Conservation (phyloP, 2,329 filamentous ascomycete genomes). For the Pestalotiopsis sp. region DNA sequence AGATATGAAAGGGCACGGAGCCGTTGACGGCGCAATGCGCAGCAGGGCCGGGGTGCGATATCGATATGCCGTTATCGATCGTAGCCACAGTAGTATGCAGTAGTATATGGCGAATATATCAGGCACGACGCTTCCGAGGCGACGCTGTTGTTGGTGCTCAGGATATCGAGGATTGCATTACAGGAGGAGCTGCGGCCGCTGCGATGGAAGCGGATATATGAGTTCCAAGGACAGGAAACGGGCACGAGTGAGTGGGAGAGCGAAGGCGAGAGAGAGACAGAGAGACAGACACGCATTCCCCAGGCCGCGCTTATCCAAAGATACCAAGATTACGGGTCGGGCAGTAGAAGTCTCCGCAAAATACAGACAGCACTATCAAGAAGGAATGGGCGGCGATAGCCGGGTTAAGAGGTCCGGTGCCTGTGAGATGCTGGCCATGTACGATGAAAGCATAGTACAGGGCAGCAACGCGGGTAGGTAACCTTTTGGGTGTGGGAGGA, state of each 20-base stretch:
- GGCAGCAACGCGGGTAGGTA: background rate
- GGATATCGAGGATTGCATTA: background rate
- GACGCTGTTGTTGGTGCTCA: background rate
- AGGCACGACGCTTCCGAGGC: background rate
- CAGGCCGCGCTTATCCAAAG: background rate
- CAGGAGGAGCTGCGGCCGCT: background rate
- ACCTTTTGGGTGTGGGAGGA: background rate
- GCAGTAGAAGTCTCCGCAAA: conserved; percentile 12
- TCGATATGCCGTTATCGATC: conserved; percentile 2
- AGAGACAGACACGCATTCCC: background rate
- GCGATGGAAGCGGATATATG: background rate
- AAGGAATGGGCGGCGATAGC: background rate
- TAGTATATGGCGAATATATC: background rate
- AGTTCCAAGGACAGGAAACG: background rate
- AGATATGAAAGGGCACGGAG: background rate
- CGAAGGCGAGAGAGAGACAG: background rate
- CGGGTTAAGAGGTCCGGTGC: background rate
- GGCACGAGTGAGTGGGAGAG: background rate
- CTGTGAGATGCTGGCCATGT: background rate
- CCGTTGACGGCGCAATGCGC: background rate
- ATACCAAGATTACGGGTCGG: background rate
- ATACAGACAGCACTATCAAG: background rate
- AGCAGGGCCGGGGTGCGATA: background rate
- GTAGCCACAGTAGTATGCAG: background rate
- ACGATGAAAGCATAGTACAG: background rate